Base-by-base conservation (phyloP, 2,329 filamentous ascomycete genomes). In the Didymella keratinophila region DNA sequence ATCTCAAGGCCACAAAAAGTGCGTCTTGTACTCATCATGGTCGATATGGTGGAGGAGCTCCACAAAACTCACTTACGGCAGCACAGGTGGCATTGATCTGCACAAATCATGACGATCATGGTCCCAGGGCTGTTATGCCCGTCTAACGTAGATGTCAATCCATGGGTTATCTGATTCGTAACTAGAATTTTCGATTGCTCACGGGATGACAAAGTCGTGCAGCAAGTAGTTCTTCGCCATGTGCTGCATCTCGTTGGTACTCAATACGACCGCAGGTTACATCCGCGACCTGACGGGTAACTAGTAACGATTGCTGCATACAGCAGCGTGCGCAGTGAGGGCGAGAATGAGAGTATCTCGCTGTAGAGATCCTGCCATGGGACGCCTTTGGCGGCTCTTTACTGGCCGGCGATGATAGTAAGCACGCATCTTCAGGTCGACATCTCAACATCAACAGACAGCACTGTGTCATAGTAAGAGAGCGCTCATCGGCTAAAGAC, bases 301-400 rank as follows among this genome's bases (percentile, higher is more conserved):
- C 18, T 28, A 28, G 34, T 21, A 27, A 28, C 5, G 18, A 27
- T 5, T 18, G 3, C 16, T 27, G 30, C 20, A 34, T 21, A 20
- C 21, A 20, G n/a, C n/a, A 23, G 18, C 21, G 11, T 28, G 28
- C 30, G 21, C 39, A 21, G 21, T 42, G 16, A 12, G n/a, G 3
- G 9, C 34, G 36, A 11, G n/a, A 36, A 5, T 14, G n/a, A 39
- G 18, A 39, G 18, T 11, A 42, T 23, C 23, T 28, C 23, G 20
- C 7, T 37, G 37, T 23, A 4, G n/a, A 23, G n/a, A 42, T 16
- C 11, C 36, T 42, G 7, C 10, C 9, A 27, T 27, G 44, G 36
- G 21, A 37, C 6, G 39, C 52, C 21, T 37, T 27, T 45, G 30
- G 11, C 46, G 25, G 39, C 32, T 56, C 41, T 30, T 49, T 36